Evolutionary conservation across 306 rosid genomes (phyloP).

Genomic region (Castanea sativa): DNA sequence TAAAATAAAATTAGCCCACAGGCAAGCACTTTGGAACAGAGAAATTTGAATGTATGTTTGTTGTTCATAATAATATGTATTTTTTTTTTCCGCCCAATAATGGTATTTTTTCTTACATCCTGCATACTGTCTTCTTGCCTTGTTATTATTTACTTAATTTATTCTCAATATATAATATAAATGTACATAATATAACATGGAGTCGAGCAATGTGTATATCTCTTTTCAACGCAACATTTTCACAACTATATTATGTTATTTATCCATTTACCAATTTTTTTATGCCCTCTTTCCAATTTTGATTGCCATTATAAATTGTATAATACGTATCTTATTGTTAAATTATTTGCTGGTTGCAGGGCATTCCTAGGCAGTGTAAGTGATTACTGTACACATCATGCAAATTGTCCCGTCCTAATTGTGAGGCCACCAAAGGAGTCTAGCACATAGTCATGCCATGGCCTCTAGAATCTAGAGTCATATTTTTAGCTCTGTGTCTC

Average conservation of each 20-base stretch:
- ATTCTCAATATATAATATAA: too few species aligned
- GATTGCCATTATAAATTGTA: not conserved
- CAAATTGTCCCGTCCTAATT: slow-evolving; percentile 47
- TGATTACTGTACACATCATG: slow-evolving; percentile 71
- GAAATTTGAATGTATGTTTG: not conserved
- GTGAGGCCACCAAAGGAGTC: slow-evolving; percentile 56
- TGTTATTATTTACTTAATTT: too few species aligned
- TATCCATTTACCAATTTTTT: not conserved
- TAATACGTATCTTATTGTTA: too few species aligned
- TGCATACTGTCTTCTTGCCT: too few species aligned
- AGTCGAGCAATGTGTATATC: too few species aligned
- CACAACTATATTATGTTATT: too few species aligned
- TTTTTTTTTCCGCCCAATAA: too few species aligned
- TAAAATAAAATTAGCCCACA: not conserved
- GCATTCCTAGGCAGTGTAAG: slow-evolving; percentile 74
- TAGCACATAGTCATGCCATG: not conserved
- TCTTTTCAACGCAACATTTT: too few species aligned
- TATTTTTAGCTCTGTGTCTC: not conserved
- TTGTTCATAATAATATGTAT: not conserved
- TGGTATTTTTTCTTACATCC: too few species aligned
- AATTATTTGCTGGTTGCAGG: slow-evolving; percentile 21
- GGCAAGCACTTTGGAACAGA: not conserved
- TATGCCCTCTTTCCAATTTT: not conserved
- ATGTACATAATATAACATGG: too few species aligned
- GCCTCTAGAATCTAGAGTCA: not conserved